Percentiles rank a stretch among this genome's conserved stretches.
Conservation (phyloP, 768 basidiomycete species). For the Rhizopogon vinicolor region DNA sequence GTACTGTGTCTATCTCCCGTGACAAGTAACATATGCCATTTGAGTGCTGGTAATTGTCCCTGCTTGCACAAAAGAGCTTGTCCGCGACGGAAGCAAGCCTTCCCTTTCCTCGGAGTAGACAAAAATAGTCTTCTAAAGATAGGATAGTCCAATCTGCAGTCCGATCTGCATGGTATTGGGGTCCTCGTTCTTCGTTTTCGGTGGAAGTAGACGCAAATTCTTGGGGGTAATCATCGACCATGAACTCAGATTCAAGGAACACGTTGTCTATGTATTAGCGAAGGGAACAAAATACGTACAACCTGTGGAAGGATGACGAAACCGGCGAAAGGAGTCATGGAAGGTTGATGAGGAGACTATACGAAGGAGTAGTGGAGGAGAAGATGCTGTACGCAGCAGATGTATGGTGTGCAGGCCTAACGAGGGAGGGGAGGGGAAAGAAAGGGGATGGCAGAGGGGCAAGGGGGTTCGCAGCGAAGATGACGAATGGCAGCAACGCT, state of each 20-base stretch:
- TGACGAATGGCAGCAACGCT: conserved; percentile 1
- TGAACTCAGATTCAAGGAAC: background rate
- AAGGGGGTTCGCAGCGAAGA: background rate
- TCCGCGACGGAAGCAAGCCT: background rate
- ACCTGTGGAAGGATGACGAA: background rate
- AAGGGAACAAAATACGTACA: background rate
- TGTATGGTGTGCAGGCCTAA: conserved; percentile 7
- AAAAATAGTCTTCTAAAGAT: background rate
- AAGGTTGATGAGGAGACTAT: background rate
- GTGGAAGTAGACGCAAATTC: background rate
- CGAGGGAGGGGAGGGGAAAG: background rate
- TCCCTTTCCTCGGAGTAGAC: background rate
- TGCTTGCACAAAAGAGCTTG: too few relatives aligned
- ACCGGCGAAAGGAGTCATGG: background rate
- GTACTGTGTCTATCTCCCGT: too few relatives aligned
- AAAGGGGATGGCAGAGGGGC: background rate
- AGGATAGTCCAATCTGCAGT: background rate
- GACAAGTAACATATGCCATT: too few relatives aligned
- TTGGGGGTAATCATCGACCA: background rate
- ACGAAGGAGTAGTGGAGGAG: conserved; percentile 2
- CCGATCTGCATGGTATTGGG: too few relatives aligned
- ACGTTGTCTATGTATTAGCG: background rate
- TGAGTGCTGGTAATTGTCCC: too few relatives aligned
- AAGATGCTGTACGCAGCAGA: conserved; percentile 8
- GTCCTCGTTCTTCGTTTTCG: too few relatives aligned